phyloP scores from a whole-genome alignment of 352 stramenopile species.

The Phytophthora crassamura region DNA sequence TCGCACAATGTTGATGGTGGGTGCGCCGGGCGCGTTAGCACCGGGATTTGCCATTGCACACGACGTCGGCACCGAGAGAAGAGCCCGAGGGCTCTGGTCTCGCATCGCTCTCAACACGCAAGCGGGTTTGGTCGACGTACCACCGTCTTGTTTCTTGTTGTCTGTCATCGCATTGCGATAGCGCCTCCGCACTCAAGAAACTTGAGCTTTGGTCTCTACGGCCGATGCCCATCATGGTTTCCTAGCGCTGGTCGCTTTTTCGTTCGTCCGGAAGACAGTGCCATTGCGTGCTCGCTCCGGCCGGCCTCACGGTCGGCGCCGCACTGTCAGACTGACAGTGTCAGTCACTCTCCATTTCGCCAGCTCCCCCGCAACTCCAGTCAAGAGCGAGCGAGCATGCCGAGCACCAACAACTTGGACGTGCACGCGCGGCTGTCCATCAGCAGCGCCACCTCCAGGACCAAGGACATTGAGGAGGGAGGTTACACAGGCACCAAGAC shows the following conservation, averaged over 20 bases:
- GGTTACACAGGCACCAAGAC: conserved; percentile 41
- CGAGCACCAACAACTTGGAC: conserved; percentile 32
- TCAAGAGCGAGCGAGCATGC: conserved; percentile 23
- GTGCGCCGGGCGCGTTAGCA: conserved; percentile 11
- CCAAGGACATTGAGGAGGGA: conserved; percentile 36
- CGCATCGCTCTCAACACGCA: conserved; percentile 10
- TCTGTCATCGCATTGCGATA: conserved; percentile 28
- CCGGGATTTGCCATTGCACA: not conserved
- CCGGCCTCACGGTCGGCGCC: conserved; percentile 3
- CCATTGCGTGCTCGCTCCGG: conserved; percentile 16
- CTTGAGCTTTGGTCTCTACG: conserved; percentile 2
- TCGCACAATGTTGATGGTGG: conserved; percentile 25
- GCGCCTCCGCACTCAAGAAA: conserved; percentile 20
- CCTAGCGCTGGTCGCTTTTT: conserved; percentile 20
- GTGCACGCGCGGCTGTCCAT: conserved; percentile 42
- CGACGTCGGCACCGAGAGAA: conserved; percentile 24
- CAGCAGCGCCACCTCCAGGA: conserved; percentile 34
- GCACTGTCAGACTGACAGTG: conserved; percentile 5
- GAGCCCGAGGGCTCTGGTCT: conserved; percentile 1
- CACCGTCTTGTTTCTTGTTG: conserved; percentile 29
- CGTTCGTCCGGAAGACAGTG: conserved; percentile 14
- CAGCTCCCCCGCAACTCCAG: conserved; percentile 24
- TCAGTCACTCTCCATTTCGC: conserved; percentile 31
- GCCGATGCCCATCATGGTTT: conserved; percentile 28
- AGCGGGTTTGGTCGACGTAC: conserved; percentile 1